Conservation (phyloP, 2,329 filamentous ascomycete species). For the Paecilomyces dactylethromorphus region DNA sequence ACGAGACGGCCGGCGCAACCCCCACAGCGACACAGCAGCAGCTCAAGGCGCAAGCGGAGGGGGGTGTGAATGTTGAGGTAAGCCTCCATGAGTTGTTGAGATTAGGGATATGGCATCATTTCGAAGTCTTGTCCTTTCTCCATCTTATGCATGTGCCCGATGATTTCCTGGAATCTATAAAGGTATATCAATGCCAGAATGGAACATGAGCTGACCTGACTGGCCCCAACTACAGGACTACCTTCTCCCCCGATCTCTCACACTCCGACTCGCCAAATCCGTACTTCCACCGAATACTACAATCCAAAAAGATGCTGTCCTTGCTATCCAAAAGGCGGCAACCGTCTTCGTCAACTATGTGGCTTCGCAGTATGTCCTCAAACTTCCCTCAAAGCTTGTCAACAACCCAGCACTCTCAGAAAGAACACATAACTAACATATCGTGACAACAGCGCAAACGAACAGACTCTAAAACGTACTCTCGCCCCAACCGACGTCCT, state of each 20-base stretch:
- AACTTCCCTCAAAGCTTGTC: not conserved
- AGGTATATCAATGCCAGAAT: not conserved
- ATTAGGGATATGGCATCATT: not conserved
- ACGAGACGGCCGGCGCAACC: not conserved
- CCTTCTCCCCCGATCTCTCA: slow-evolving; percentile 56
- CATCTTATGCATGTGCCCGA: too few relatives aligned
- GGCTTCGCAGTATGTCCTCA: slow-evolving; percentile 46
- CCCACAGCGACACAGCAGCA: slow-evolving; percentile 27
- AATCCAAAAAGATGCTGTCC: slow-evolving; percentile 59
- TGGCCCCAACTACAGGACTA: slow-evolving; percentile 43
- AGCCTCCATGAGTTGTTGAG: not conserved
- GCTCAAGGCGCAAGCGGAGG: slow-evolving; percentile 30
- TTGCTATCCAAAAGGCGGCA: slow-evolving; percentile 59
- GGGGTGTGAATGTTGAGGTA: slow-evolving; percentile 36
- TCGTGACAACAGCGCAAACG: slow-evolving; percentile 47
- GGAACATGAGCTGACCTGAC: not conserved
- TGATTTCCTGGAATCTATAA: too few relatives aligned
- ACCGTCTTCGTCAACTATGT: slow-evolving; percentile 63
- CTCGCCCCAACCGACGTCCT: slow-evolving; percentile 56
- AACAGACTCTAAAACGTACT: slow-evolving; percentile 57
- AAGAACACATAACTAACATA: slow-evolving; percentile 4
- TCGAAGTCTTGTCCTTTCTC: too few relatives aligned
- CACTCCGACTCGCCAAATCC: slow-evolving; percentile 56
- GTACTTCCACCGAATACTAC: slow-evolving; percentile 59
- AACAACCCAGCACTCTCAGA: not conserved